These are phyloP conservation scores for Fibroporia radiculosa DNA, from an alignment of 768 basidiomycete genomes.

Conservation along the genomic window DNA sequence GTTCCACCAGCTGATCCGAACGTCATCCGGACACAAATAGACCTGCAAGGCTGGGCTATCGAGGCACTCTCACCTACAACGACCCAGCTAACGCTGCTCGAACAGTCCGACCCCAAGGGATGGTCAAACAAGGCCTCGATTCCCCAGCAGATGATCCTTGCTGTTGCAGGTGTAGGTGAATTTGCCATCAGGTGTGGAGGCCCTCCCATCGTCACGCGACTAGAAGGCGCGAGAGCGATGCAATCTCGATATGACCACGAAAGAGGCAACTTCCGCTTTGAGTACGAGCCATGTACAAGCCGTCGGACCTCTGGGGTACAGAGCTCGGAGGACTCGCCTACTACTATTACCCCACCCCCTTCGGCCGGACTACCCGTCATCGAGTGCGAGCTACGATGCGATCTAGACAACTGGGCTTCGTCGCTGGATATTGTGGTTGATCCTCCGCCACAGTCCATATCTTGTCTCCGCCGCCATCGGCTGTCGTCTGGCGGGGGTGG, in stretches of 20 bases:
- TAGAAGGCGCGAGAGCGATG: constrained; percentile 70
- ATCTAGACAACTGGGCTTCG: constrained; percentile 81
- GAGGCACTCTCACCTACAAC: constrained; percentile 93
- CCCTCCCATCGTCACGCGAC: constrained; percentile 82
- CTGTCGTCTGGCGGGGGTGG: constrained; percentile 86
- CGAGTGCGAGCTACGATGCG: constrained; percentile 89
- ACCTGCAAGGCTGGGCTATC: constrained; percentile 97
- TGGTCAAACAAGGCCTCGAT: constrained; percentile 95
- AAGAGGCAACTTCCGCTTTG: constrained; percentile 68
- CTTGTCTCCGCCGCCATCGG: constrained; percentile 80
- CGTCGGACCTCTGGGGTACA: constrained; percentile 26
- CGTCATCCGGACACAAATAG: constrained; percentile 90
- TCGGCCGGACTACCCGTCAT: constrained; percentile 40
- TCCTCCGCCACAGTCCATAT: constrained; percentile 80
- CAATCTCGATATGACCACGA: constrained; percentile 85
- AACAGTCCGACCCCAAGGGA: constrained; percentile 95
- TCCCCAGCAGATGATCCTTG: constrained; percentile 87
- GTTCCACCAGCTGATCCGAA: constrained; percentile 61
- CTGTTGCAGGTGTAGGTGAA: constrained; percentile 88
- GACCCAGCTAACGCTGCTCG: constrained; percentile 85
- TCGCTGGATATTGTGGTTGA: constrained; percentile 87
- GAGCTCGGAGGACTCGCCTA: constrained; percentile 8
- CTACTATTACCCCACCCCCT: constrained; percentile 14
- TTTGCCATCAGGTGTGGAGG: constrained; percentile 94
- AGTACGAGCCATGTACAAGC: constrained; percentile 65